Conservation (phyloP, 257 asterid species). For the Vinca minor region DNA sequence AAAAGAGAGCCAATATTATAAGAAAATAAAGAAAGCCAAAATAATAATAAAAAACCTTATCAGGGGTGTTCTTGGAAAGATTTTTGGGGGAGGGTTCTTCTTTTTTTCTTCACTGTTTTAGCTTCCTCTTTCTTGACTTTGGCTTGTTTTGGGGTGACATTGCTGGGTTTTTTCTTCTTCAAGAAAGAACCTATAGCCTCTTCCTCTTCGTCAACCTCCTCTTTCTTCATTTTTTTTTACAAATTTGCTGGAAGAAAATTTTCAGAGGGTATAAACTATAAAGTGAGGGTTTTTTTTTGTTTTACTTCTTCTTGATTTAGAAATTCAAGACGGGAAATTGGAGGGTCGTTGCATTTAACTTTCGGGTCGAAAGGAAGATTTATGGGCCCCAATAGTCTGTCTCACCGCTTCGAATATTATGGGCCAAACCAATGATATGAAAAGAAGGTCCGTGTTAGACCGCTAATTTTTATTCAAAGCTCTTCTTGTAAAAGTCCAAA, state of each 20-base stretch:
- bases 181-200: slow-evolving; percentile 25
- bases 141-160: slow-evolving; percentile 24
- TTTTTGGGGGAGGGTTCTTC: slow-evolving; percentile 24
- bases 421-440: neutral
- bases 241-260: neutral
- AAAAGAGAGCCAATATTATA: neutral
- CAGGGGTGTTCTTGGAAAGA: slow-evolving; percentile 1
- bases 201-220: slow-evolving; percentile 30
- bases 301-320: too few species aligned
- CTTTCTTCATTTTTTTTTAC: slow-evolving; percentile 30
- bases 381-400: neutral
- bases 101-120: slow-evolving; percentile 38
- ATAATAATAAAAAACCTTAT: slow-evolving; percentile 13
- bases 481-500: too few species aligned
- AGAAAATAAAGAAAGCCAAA: slow-evolving; percentile 7
- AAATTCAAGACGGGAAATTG: neutral
- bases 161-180: slow-evolving; percentile 27
- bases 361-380: neutral
- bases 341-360: neutral
- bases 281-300: slow-evolving; percentile 7
- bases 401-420: neutral
- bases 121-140: slow-evolving; percentile 22
- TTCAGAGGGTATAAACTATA: neutral
- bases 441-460: too few species aligned
- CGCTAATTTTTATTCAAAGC: too few species aligned